phyloP scores from a whole-genome alignment of 352 stramenopile genomes.

The Pseudoperonospora humuli region DNA sequence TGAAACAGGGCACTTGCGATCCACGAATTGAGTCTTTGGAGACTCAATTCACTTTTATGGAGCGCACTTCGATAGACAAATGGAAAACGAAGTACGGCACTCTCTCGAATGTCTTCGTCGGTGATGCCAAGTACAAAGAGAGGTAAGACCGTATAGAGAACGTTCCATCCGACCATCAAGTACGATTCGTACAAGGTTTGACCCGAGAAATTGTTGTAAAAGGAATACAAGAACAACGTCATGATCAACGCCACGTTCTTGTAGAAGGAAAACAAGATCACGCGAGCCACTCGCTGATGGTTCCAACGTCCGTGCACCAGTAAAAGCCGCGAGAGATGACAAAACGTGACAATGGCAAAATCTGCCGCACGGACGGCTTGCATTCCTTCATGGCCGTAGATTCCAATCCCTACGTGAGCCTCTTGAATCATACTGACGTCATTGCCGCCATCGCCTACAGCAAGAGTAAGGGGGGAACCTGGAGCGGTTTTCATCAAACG shows the following conservation, averaged over 20 bases:
- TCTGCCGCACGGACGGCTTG: constrained; percentile 79
- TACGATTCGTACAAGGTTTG: constrained; percentile 85
- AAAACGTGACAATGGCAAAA: constrained; percentile 81
- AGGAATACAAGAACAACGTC: constrained; percentile 85
- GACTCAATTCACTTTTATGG: constrained; percentile 52
- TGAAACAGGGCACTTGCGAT: constrained; percentile 69
- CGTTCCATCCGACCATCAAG: constrained; percentile 92
- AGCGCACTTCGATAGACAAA: constrained; percentile 76
- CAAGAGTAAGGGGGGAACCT: constrained; percentile 83
- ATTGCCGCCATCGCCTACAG: constrained; percentile 98
- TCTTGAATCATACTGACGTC: constrained; percentile 99
- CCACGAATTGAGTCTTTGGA: constrained; percentile 52
- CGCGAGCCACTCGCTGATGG: constrained; percentile 63
- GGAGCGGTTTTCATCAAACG: constrained; percentile 86
- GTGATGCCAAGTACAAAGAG: constrained; percentile 86
- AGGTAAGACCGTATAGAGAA: constrained; percentile 91
- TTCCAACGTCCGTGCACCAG: constrained; percentile 84
- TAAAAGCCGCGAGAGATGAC: constrained; percentile 66
- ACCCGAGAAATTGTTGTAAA: constrained; percentile 88
- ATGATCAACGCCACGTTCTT: constrained; percentile 93
- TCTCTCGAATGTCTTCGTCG: constrained; percentile 77
- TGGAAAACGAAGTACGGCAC: constrained; percentile 60
- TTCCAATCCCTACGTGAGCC: constrained; percentile 97
- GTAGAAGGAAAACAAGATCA: constrained; percentile 87
- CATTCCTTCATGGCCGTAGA: constrained; percentile 96